Conservation (phyloP, 495 filamentous ascomycete genomes). For the Annulohypoxylon nitens region DNA sequence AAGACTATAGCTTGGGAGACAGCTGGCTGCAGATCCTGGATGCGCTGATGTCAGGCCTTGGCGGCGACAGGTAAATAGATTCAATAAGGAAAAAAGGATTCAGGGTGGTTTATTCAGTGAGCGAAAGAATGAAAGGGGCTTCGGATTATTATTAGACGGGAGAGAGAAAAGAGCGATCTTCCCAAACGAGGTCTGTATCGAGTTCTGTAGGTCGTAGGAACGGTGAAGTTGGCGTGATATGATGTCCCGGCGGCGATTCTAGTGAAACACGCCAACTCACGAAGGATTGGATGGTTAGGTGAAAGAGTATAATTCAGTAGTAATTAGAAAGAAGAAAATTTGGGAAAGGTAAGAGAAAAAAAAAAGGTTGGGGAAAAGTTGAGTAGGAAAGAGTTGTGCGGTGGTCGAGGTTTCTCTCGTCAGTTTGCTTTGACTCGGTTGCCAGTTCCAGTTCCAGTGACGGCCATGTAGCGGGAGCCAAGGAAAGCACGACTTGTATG, state of each 20-base stretch:
- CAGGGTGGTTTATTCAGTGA: constrained; percentile 25
- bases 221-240: constrained; percentile 25
- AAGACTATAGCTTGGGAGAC: neutral
- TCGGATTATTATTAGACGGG: constrained; percentile 33
- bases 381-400: constrained; percentile 15
- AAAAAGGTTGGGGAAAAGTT: constrained; percentile 9
- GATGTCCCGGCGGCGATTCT: constrained; percentile 25
- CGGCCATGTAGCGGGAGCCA: constrained; percentile 19
- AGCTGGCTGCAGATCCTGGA: neutral
- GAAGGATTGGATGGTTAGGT: constrained; percentile 16
- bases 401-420: constrained; percentile 24
- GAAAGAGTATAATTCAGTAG: constrained; percentile 17
- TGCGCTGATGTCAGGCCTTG: neutral
- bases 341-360: constrained; percentile 18
- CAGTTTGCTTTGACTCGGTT: constrained; percentile 46
- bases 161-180: constrained; percentile 44
- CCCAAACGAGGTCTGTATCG: constrained; percentile 32
- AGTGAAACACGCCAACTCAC: constrained; percentile 38
- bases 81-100: constrained; percentile 29
- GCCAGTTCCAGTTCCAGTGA: constrained; percentile 33
- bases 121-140: constrained; percentile 31
- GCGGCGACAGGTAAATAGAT: neutral
- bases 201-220: constrained; percentile 36
- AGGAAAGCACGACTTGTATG: constrained; percentile 30
- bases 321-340: constrained; percentile 16